These are phyloP conservation scores for Pholiota adiposa DNA, from an alignment of 1,284 basidiomycete genomes.

Conservation along the genomic window DNA sequence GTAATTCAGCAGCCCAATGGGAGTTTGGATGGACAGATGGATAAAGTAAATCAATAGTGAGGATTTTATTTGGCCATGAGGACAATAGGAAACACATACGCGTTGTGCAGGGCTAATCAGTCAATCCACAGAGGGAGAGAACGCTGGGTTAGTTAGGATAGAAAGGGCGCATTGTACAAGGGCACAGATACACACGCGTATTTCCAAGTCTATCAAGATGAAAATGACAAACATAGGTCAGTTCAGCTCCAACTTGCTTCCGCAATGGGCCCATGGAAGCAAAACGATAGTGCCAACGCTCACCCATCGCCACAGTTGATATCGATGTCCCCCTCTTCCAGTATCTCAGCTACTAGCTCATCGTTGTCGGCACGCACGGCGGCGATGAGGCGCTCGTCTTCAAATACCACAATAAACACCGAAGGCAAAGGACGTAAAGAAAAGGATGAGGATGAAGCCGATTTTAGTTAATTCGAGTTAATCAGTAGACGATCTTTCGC, in stretches of 20 bases:
- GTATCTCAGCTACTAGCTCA: constrained; percentile 66
- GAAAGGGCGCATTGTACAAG: constrained; percentile 2
- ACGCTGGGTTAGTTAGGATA: constrained; percentile 23
- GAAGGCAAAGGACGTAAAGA: no score
- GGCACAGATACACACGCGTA: constrained; percentile 45
- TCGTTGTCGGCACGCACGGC: constrained; percentile 80
- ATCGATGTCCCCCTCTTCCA: constrained; percentile 61
- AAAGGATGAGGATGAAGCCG: neutral
- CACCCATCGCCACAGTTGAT: constrained; percentile 83
- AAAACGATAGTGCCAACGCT: constrained; percentile 16
- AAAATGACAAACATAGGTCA: neutral
- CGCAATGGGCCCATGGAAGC: no score
- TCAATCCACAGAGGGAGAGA: neutral
- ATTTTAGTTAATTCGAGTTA: neutral
- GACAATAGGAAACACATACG: constrained; percentile 51
- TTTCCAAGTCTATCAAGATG: constrained; percentile 62
- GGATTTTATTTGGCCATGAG: neutral
- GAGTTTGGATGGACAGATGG: no score
- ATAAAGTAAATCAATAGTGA: neutral
- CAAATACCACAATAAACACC: neutral
- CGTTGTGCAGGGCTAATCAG: constrained; percentile 73
- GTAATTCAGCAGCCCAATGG: no score
- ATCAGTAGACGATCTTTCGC: neutral
- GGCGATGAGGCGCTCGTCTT: constrained; percentile 76
- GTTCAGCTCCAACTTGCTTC: neutral